Evolutionary conservation across 148 eudicot genomes (phyloP), one percentile per base, ranked within the genome.

Genomic region (Rheum nobile): DNA sequence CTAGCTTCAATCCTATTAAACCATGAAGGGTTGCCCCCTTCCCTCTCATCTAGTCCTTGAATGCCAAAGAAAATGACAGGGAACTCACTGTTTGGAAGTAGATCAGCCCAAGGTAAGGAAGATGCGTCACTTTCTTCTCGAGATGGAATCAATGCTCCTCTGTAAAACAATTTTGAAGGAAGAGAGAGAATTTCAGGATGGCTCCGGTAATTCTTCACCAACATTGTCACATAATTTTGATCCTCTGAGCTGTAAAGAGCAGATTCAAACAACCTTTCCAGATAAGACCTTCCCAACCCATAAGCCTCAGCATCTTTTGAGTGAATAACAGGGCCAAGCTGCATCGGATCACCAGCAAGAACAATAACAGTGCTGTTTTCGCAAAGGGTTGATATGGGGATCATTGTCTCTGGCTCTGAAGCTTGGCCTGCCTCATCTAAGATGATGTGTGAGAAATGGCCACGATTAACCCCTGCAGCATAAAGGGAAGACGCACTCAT

Each of bases 381-480:
- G 71, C 82, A 80, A 75, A 92, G 87, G 54, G 86, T 80, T 43
- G 99, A 87, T 5, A 95, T 73, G 31, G 99, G 97, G 79, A 95
- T 80, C 91, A 95, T 90, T 39, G 97, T 87, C 79, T 95, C 99
- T 1, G 99, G 97, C 84, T 95, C 99, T 6, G 99, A 92, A 76
- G 99, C 99, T 77, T 95, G 99, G 71, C 96, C 99, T 8, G 97
- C 97, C 86, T 92, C 97, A 43, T 95, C 99, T 72, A 95, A 72
- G 76, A 95, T 88, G 52, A 95, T 83, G 75, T 95, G 89, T n/a
- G 99, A 86, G 82, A 95, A 95, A 75, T 92, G 89, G 39, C 90
- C 90, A 29, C 72, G 72, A 67, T 21, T 75, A 41, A 92, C 67
- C 31, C 97, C 99, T 87, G 85, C 94, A 3, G 88, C 76, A 65